Evolutionary conservation across 495 filamentous ascomycete species (phyloP), one percentile per base, ranked within the genome.

Genomic region (Entonaema liquescens): DNA sequence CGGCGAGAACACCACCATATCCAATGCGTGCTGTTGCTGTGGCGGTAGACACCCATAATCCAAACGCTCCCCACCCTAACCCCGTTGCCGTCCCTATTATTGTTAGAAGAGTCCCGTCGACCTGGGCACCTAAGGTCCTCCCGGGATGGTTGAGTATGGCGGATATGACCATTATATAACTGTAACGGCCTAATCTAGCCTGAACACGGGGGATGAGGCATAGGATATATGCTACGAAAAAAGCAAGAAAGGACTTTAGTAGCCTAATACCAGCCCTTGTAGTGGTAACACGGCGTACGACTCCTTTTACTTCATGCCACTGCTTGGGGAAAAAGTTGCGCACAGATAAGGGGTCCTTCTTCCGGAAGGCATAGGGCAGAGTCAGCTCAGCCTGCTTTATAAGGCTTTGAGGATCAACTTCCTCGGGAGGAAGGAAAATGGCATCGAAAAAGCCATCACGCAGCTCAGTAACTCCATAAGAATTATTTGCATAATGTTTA

Each of bases 381-480:
- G 79, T 84, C 44, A 65, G 54, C 58, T 78, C 74, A 17, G 79
- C 82, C 54, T 80, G 68, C 64, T 64, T 69, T 70, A 79, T 74
- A 19, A 83, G 70, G n/a, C 65, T 70, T 49, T 80, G 73, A 19
- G 29, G 54, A 61, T 82, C 77, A 23, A 80, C 65, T 29, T 80
- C 73, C 11, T 79, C 78, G 2, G 85, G 83, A 19, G 79, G 80
- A 47, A 83, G 80, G 61, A 88, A 89, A 5, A 84, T 71, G 5
- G 86, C 84, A 75, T 89, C 87, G 65, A 88, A 89, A 72, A 89
- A 88, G 33, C 87, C 86, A 76, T 88, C 87, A 60, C 87, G 78
- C 15, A 82, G 65, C 64, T 89, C 87, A 49, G 82, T 77, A 11
- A 88, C 76, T 1, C 84, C 87, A 70, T 87, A 88, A 3, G 84